Evolutionary conservation across 176 grass and related monocot genomes (phyloP).

Genomic region (Phyllostachys edulis): DNA sequence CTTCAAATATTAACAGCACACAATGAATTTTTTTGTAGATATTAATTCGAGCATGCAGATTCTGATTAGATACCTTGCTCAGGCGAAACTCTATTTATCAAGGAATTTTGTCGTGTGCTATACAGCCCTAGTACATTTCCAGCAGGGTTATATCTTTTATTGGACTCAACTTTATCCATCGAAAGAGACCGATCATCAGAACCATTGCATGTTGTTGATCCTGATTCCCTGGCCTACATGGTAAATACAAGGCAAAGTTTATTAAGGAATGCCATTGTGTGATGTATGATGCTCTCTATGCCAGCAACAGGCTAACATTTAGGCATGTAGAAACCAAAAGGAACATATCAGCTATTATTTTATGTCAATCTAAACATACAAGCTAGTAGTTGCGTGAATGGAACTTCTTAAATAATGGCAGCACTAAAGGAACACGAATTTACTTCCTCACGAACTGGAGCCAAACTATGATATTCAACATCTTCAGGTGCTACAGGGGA

Average conservation of each 20-base stretch:
- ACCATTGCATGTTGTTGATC: slow-evolving; percentile 50
- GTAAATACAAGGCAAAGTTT: slow-evolving; percentile 21
- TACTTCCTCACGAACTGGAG: slow-evolving; percentile 89
- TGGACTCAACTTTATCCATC: slow-evolving; percentile 56
- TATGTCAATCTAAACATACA: background rate
- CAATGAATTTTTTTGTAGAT: background rate
- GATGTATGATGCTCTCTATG: slow-evolving; percentile 1
- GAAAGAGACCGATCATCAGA: slow-evolving; percentile 38
- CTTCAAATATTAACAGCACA: slow-evolving; percentile 20
- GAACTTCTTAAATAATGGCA: slow-evolving; percentile 2
- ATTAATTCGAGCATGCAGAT: slow-evolving; percentile 17
- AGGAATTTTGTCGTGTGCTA: slow-evolving; percentile 34
- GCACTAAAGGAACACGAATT: slow-evolving; percentile 31
- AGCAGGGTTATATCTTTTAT: slow-evolving; percentile 42
- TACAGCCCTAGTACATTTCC: slow-evolving; percentile 36
- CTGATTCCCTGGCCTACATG: slow-evolving; percentile 61
- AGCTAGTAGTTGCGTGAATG: background rate
- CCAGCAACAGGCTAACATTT: slow-evolving; percentile 1
- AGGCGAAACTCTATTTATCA: slow-evolving; percentile 25
- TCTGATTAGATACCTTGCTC: slow-evolving; percentile 47
- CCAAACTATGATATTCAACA: slow-evolving; percentile 74
- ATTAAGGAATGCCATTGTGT: slow-evolving; percentile 1
- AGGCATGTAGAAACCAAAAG: slow-evolving; percentile 4
- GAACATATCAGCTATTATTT: background rate
- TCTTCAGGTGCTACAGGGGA: slow-evolving; percentile 57